Conservation (phyloP, 2,329 filamentous ascomycete genomes). For the Sphaerulina vaccinii region DNA sequence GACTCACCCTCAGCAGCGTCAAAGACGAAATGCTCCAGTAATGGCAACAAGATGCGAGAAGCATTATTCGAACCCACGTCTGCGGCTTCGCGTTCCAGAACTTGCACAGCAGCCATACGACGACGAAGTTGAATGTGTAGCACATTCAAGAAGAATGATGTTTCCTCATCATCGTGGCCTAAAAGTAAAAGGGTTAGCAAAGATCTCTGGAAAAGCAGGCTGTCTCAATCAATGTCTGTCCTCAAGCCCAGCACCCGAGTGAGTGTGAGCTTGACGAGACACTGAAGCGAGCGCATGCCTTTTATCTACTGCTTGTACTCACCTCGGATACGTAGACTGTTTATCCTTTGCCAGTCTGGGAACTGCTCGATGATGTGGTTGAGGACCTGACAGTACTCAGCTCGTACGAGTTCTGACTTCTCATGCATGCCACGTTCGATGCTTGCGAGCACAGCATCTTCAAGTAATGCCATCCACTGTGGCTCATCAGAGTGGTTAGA, state of each 20-base stretch:
- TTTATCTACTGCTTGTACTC: too few species aligned
- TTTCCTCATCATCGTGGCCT: conserved; percentile 71
- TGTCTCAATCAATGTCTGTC: too few species aligned
- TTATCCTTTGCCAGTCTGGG: conserved; percentile 66
- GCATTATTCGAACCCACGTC: conserved; percentile 74
- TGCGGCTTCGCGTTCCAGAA: conserved; percentile 68
- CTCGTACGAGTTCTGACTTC: conserved; percentile 76
- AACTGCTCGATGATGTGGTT: conserved; percentile 73
- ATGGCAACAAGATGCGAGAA: conserved; percentile 81
- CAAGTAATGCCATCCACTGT: conserved; percentile 57
- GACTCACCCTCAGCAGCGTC: conserved; percentile 74
- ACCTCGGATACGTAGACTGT: conserved; percentile 70
- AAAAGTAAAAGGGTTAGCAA: too few species aligned
- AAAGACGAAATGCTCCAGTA: conserved; percentile 93
- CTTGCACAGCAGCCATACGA: conserved; percentile 77
- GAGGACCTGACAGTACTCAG: conserved; percentile 77
- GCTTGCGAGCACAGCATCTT: conserved; percentile 67
- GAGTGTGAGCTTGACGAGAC: too few species aligned
- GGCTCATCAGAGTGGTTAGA: conserved; percentile 54
- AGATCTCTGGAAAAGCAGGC: too few species aligned
- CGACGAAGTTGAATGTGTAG: conserved; percentile 85
- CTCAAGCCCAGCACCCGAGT: too few species aligned
- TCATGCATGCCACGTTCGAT: conserved; percentile 69
- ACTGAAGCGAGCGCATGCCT: too few species aligned
- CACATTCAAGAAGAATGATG: conserved; percentile 89